Base-by-base conservation (phyloP, 331 rosid species). In the Rosa hybrid region DNA sequence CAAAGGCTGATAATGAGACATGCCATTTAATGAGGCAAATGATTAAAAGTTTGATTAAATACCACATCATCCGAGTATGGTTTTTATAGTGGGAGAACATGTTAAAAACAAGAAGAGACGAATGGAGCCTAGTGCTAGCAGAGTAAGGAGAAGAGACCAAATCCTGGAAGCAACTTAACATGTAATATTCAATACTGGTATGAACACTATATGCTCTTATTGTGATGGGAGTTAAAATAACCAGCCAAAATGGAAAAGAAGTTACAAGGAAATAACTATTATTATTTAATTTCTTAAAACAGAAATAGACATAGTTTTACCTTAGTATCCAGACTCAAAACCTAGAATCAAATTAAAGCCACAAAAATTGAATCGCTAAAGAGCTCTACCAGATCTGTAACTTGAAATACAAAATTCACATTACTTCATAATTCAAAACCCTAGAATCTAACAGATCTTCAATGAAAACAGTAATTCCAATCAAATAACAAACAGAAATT, bases 241-340 rank as follows among this genome's bases (percentile, higher is more conserved):
- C 10, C 13, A 54, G 39, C 68, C 44, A 41, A 39, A 57, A 74
- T 4, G 41, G 51, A 74, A 74, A 74, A 34, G 50, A 18, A 49
- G 54, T 74, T 38, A 48, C 67, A 54, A n/a, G 48, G 13, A 54
- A 54, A 34, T 34, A 34, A 34, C 39, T 74, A 41, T 14, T 39
- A 20, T 56, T 12, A 20, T 8, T 56, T 27, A 27, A 27, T 27
- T 56, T n/a, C 23, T 41, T 56, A 56, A 69, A 49, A 27, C 50
- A 38, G 12, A 34, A 13, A 34, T 34, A 18, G 23, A 49, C 42
- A 38, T 30, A 63, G 75, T 48, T 78, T 83, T 72, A 94, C 98
- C 97, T 92, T 94, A 23, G 97, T 91, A 81, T 97, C 91, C 76
- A 98, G 97, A 88, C 91, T 94, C 91, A 94, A 88, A 80, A 90